Evolutionary conservation across 2,329 filamentous ascomycete species (phyloP).

Genomic region (Colletotrichum limetticola): DNA sequence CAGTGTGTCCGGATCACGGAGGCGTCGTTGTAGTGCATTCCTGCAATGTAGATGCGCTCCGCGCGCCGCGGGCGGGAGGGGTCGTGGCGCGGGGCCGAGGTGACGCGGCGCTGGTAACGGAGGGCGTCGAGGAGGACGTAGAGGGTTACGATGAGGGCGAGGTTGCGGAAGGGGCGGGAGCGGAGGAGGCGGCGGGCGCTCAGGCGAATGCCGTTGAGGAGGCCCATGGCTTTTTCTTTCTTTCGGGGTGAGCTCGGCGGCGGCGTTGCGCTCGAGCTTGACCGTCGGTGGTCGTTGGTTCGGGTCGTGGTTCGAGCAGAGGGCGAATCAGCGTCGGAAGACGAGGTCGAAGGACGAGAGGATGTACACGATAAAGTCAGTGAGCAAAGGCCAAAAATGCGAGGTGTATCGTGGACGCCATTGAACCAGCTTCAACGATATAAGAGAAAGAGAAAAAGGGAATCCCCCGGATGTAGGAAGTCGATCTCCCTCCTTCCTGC

Average conservation of each 20-base stretch:
- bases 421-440: not conserved
- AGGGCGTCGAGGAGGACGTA: conserved; percentile 52
- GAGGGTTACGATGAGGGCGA: conserved; percentile 47
- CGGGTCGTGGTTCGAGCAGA: not conserved
- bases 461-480: not conserved
- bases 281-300: not conserved
- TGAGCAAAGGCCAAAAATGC: not conserved
- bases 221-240: conserved; percentile 4
- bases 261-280: not conserved
- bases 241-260: not conserved
- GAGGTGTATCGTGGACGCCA: not conserved
- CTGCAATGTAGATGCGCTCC: conserved; percentile 72
- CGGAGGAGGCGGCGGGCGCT: conserved; percentile 50
- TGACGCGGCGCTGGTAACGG: conserved; percentile 42
- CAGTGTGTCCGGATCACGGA: conserved; percentile 69
- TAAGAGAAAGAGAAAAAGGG: not conserved
- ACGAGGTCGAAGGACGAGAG: not conserved
- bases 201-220: conserved; percentile 23
- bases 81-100: conserved; percentile 18
- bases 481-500: not conserved
- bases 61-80: conserved; percentile 39
- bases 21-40: conserved; percentile 76
- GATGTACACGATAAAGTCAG: not conserved
- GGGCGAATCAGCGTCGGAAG: not conserved
- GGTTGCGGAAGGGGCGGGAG: conserved; percentile 46